A percentile compares a stretch with the other conserved stretches of the same genome.
These are phyloP conservation scores for Cercospora sojina DNA, from an alignment of 2,329 filamentous ascomycete genomes.

Conservation along the genomic window DNA sequence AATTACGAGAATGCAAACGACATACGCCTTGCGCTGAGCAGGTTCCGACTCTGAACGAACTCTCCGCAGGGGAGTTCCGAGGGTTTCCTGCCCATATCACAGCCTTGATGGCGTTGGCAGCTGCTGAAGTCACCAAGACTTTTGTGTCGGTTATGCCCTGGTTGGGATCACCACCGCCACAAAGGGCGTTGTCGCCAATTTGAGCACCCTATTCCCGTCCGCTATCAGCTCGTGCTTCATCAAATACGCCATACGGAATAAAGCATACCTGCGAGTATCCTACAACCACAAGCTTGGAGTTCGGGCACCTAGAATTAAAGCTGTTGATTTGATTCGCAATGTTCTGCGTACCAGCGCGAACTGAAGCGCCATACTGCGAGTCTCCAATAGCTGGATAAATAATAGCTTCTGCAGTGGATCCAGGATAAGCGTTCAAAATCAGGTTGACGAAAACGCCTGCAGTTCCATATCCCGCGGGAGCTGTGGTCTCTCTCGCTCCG, in stretches of 20 bases:
- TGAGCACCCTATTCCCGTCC: slow-evolving; percentile 54
- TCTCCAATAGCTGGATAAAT: slow-evolving; percentile 56
- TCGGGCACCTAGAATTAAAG: slow-evolving; percentile 29
- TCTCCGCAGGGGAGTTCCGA: slow-evolving; percentile 53
- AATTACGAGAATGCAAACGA: slow-evolving; percentile 16
- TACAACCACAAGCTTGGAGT: slow-evolving; percentile 30
- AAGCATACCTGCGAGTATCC: slow-evolving; percentile 39
- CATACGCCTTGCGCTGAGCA: slow-evolving; percentile 60
- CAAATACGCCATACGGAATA: slow-evolving; percentile 33
- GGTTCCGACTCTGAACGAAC: slow-evolving; percentile 60
- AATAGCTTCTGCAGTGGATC: slow-evolving; percentile 45
- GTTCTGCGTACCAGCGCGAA: slow-evolving; percentile 51
- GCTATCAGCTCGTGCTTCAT: slow-evolving; percentile 27
- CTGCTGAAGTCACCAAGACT: slow-evolving; percentile 23
- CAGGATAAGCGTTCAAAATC: slow-evolving; percentile 43
- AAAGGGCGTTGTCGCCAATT: slow-evolving; percentile 63
- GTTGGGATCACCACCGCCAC: slow-evolving; percentile 55
- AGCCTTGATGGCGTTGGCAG: slow-evolving; percentile 29
- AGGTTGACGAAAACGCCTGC: slow-evolving; percentile 43
- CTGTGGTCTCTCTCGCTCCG: slow-evolving; percentile 47
- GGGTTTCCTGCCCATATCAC: slow-evolving; percentile 47
- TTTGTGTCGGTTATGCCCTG: slow-evolving; percentile 50
- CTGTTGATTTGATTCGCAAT: slow-evolving; percentile 37
- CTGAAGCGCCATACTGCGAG: slow-evolving; percentile 60
- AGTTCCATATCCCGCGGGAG: slow-evolving; percentile 44